Base-by-base conservation (phyloP, 768 basidiomycete species). In the Sarcomyxa edulis region DNA sequence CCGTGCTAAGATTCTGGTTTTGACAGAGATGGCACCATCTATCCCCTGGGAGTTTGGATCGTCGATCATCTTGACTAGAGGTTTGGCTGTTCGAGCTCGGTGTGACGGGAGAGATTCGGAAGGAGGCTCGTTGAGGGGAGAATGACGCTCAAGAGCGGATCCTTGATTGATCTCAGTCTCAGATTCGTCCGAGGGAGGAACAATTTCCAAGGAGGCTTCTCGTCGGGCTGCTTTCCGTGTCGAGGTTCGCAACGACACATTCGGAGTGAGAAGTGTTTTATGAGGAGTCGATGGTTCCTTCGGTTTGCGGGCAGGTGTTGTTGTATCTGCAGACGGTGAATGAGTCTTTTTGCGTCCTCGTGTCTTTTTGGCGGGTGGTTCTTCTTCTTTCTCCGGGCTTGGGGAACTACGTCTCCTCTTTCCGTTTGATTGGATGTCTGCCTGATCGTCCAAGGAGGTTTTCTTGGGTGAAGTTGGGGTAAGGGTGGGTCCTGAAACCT, bases 21-120 rank as follows among this genome's bases (percentile, higher is more conserved):
- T 83, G 9, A 67, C 63, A 6, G 71, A 50, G 26, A 78, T 72
- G 12, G 67, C 69, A 26, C 63, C 58, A 11, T 63, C 62, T 39
- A 64, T 39, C 14, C 32, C 42, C 15, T 45, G 44, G 14, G 63
- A 45, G 9, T 51, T 41, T 5, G 66, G 55, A 35, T 72, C 66
- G 36, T 81, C 74, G 4, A 69, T 56, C 43, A 75, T 53, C 47
- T 75, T 75, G 14, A 83, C 69, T 4, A 65, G 62, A 11, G 82
- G 77, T 18, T 80, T 76, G 12, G 66, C 64, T 10, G 56, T 61
- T 30, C 76, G 71, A 1, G 54, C 59, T 39, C 71, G 71, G 52
- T 79, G 80, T 3, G 52, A 49, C 18, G 69, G 63, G 1, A 64
- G 39, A 50, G 5, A 40, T 7, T 15, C 15, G 24, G 14, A 28